Evolutionary conservation across 495 filamentous ascomycete genomes (phyloP), one percentile per base, ranked within the genome.

Genomic region (Penicilliopsis zonata): DNA sequence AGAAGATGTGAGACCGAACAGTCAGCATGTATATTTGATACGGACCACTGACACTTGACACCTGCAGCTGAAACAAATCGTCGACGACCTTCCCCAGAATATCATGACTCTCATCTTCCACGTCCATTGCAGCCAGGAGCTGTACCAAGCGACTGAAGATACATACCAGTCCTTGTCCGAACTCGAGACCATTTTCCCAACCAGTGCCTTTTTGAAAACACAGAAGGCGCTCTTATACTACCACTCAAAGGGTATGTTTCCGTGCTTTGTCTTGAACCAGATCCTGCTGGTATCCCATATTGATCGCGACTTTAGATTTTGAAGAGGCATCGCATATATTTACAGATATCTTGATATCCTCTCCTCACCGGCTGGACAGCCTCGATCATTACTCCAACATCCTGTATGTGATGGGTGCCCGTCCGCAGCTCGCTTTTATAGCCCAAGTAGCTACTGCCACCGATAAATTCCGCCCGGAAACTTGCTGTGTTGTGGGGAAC

Each of bases 321-420:
- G 75, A 93, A 23, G 71, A 78, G 39, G 88, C 92, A 6, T 84
- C 87, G 31, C 62, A 78, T 9, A 78, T 86, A 34, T 99, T 99
- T 50, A 81, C 76, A 31, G 60, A 72, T n/a, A 67, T 99, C 6
- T 58, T 95, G 16, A 70, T 75, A 9, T 57, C 74, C 14, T 81
- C 92, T 35, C 92, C 92, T 0, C 80, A 94, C 44, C 76, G 92
- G 7, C 68, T 96, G 31, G 92, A 99, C 44, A 76, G 76, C 10
- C 66, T 96, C 4, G 92, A 96, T 43, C 80, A 92, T 46, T 99
- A 94, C 54, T 93, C 85, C 8, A 96, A 99, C 45, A 90, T 96
- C 31, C 70, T 99, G 19, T 96, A 92, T 46, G 90, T 99, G 17
- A 80, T 96, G 70, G 76, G 76, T 35, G 61, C 74, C 21, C 72